A percentile compares a stretch with the other conserved stretches of the same genome.
Evolutionary conservation across 2,329 filamentous ascomycete genomes (phyloP).

Genomic region (Ophiocordyceps camponoti-rufipedis): DNA sequence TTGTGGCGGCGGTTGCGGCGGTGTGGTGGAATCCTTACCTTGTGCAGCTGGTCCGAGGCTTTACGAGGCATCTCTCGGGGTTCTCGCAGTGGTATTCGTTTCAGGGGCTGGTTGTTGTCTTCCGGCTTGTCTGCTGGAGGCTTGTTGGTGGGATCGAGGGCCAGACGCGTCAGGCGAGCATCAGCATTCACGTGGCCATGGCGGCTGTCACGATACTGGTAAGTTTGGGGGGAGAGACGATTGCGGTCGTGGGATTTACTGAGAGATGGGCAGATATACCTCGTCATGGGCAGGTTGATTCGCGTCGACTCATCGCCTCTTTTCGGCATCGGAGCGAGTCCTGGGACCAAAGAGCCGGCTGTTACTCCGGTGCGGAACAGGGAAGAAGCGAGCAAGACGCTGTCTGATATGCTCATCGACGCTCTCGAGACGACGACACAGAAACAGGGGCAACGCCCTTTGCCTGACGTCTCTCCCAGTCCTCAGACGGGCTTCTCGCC

Average conservation of each 20-base stretch:
- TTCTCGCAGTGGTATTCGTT: conserved; percentile 48
- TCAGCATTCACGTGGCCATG: conserved; percentile 36
- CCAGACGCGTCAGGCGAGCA: conserved; percentile 19
- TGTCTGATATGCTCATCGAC: conserved; percentile 22
- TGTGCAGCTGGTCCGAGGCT: conserved; percentile 39
- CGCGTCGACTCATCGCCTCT: conserved; percentile 38
- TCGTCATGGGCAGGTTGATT: conserved; percentile 24
- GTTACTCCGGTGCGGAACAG: conserved; percentile 8
- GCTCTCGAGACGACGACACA: conserved; percentile 10
- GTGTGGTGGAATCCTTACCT: conserved; percentile 55
- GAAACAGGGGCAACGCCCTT: not conserved
- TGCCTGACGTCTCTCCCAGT: not conserved
- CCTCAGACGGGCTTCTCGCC: not conserved
- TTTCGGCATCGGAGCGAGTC: conserved; percentile 16
- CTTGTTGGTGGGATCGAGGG: conserved; percentile 17
- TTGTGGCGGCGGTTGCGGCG: conserved; percentile 30
- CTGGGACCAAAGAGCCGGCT: conserved; percentile 5
- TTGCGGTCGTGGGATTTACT: conserved; percentile 2
- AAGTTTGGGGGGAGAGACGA: conserved; percentile 10
- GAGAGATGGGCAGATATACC: conserved; percentile 21
- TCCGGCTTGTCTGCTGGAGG: conserved; percentile 31
- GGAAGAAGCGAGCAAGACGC: conserved; percentile 18
- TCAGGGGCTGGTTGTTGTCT: conserved; percentile 38
- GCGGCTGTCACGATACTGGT: conserved; percentile 34
- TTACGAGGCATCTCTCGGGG: conserved; percentile 38